Percentiles rank a stretch among this genome's conserved stretches.
phyloP scores from a whole-genome alignment of 108 stramenopile genomes.

The Nitzschia putrida region DNA sequence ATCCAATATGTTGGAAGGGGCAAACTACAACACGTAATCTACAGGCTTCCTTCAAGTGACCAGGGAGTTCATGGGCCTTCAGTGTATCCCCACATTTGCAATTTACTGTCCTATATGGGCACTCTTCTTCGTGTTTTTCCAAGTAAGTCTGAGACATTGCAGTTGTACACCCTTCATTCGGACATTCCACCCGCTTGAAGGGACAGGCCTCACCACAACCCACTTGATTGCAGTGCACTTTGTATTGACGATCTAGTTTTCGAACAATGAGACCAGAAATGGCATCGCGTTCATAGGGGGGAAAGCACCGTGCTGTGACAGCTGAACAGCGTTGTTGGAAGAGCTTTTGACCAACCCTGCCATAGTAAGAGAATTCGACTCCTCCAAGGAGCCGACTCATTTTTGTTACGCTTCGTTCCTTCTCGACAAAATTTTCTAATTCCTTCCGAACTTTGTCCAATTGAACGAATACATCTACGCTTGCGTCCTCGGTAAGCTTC shows the following conservation, averaged over 20 bases:
- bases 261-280: slow-evolving; percentile 48
- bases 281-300: slow-evolving; percentile 43
- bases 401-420: slow-evolving; percentile 14
- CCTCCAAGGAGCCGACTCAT: slow-evolving; percentile 24
- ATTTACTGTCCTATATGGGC: slow-evolving; percentile 45
- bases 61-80: slow-evolving; percentile 27
- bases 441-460: slow-evolving; percentile 29
- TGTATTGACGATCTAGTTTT: slow-evolving; percentile 49
- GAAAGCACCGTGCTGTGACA: slow-evolving; percentile 28
- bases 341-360: slow-evolving; percentile 8
- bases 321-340: slow-evolving; percentile 17
- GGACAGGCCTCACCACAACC: slow-evolving; percentile 45
- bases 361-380: slow-evolving; percentile 25
- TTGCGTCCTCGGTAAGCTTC: neutral
- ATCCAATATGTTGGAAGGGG: slow-evolving; percentile 53
- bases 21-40: slow-evolving; percentile 49
- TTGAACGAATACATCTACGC: slow-evolving; percentile 9
- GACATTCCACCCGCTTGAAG: slow-evolving; percentile 46
- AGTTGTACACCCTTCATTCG: slow-evolving; percentile 48
- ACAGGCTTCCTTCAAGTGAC: slow-evolving; percentile 45
- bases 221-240: slow-evolving; percentile 51
- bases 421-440: slow-evolving; percentile 30
- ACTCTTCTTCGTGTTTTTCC: slow-evolving; percentile 43
- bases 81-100: slow-evolving; percentile 50
- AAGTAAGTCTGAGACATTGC: slow-evolving; percentile 47